phyloP scores from a whole-genome alignment of 1,284 basidiomycete species.

The Ustilago bromivora region DNA sequence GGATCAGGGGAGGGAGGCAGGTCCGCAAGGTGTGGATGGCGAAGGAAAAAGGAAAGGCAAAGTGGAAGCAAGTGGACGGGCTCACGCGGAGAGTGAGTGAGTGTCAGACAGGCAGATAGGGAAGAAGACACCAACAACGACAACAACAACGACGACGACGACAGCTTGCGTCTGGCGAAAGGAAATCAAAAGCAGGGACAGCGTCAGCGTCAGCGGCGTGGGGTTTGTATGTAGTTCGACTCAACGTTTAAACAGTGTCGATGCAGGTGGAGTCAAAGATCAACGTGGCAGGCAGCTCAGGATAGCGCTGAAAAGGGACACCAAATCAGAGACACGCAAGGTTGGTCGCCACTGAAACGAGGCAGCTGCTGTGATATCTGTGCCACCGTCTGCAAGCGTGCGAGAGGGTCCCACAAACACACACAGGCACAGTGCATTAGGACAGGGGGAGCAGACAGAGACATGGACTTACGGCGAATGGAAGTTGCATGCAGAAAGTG shows the following conservation, averaged over 20 bases:
- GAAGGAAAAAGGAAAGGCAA: background rate
- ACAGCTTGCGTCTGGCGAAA: background rate
- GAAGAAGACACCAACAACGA: background rate
- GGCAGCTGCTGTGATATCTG: background rate
- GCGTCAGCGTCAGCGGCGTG: background rate
- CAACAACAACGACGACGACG: background rate
- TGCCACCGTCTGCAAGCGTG: background rate
- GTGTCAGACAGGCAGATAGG: too few species aligned
- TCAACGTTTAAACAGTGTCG: conserved; percentile 1
- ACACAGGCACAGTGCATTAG: background rate
- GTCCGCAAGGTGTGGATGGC: background rate
- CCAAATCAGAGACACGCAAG: conserved; percentile 1
- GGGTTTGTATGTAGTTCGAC: background rate
- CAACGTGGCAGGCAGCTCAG: background rate
- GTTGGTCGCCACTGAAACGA: background rate
- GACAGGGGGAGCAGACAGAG: background rate
- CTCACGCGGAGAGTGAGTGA: background rate
- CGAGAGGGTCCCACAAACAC: background rate
- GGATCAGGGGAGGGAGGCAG: background rate
- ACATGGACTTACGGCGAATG: conserved; percentile 5
- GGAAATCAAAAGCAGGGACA: background rate
- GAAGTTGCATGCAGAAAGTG: conserved; percentile 5
- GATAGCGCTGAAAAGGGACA: background rate
- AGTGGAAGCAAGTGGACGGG: background rate
- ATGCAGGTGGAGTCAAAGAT: background rate